Evolutionary conservation across 768 basidiomycete species (phyloP).

Genomic region (Steccherinum ochraceum): DNA sequence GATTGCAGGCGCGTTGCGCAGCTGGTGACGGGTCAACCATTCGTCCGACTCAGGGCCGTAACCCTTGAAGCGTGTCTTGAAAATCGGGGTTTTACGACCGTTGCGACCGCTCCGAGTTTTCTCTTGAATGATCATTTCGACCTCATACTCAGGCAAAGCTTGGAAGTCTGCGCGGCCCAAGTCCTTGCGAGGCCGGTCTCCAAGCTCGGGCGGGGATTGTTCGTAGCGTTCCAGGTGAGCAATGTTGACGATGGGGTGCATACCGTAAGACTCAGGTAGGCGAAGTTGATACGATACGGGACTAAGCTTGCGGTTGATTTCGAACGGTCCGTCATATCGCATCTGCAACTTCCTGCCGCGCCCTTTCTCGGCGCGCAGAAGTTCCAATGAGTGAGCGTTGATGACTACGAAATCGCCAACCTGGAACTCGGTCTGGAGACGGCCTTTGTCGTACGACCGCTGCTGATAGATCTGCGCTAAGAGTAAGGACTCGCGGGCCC

Average conservation of each 20-base stretch:
- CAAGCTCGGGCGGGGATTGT: no score
- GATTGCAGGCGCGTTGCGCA: no score
- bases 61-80: slow-evolving; percentile 1
- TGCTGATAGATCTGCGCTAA: slow-evolving; percentile 10
- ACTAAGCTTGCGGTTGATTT: slow-evolving; percentile 22
- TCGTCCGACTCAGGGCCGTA: slow-evolving; percentile 3
- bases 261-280: slow-evolving; percentile 23
- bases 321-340: slow-evolving; percentile 27
- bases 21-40: not conserved
- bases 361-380: slow-evolving; percentile 15
- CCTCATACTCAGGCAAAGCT: slow-evolving; percentile 3
- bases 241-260: slow-evolving; percentile 28
- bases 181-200: no score
- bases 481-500: slow-evolving; percentile 9
- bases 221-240: slow-evolving; percentile 26
- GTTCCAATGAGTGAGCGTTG: slow-evolving; percentile 16
- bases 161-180: not conserved
- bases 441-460: slow-evolving; percentile 11
- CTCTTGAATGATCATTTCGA: slow-evolving; percentile 3
- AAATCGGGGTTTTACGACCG: no score
- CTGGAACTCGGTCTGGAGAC: slow-evolving; percentile 7
- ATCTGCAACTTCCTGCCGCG: slow-evolving; percentile 5
- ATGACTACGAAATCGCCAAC: slow-evolving; percentile 18
- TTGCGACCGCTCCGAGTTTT: not conserved
- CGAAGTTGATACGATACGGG: slow-evolving; percentile 22